Conservation (phyloP, 257 asterid genomes). For the Nemophila menziesii region DNA sequence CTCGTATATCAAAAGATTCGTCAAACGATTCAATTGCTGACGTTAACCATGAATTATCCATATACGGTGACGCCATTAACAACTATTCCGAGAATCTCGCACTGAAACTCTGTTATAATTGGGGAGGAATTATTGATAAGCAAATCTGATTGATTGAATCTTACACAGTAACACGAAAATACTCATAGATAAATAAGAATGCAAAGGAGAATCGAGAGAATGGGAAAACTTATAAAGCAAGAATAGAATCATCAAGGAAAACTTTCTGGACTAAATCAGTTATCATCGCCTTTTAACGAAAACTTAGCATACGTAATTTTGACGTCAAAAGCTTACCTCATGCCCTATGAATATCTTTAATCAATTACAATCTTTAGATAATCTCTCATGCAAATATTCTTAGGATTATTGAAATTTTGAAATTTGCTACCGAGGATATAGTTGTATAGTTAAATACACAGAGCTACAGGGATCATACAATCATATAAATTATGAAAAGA, state of each 20-base stretch:
- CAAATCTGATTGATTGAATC: neutral
- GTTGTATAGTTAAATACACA: neutral
- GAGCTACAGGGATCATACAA: neutral
- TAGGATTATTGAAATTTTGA: neutral
- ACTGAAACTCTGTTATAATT: constrained; percentile 24
- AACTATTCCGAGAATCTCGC: constrained; percentile 7
- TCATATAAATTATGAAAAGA: too few species aligned
- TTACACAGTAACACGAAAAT: neutral
- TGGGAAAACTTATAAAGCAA: neutral
- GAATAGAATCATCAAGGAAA: constrained; percentile 1
- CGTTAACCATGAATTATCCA: constrained; percentile 41
- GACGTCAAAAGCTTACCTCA: constrained; percentile 6
- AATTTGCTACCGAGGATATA: neutral
- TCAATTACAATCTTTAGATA: neutral
- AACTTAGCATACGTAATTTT: constrained; percentile 5
- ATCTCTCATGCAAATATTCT: neutral
- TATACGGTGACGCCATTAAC: constrained; percentile 45
- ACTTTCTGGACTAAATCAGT: neutral
- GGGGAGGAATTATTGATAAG: neutral
- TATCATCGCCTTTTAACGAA: neutral
- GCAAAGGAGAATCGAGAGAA: neutral
- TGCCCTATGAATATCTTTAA: neutral
- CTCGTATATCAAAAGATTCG: constrained; percentile 34
- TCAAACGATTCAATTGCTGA: constrained; percentile 40
- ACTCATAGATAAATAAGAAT: neutral